A percentile compares a stretch with the other conserved stretches of the same genome.
phyloP scores from a whole-genome alignment of 495 filamentous ascomycete species.

The Hyphodiscus hymeniophilus region DNA sequence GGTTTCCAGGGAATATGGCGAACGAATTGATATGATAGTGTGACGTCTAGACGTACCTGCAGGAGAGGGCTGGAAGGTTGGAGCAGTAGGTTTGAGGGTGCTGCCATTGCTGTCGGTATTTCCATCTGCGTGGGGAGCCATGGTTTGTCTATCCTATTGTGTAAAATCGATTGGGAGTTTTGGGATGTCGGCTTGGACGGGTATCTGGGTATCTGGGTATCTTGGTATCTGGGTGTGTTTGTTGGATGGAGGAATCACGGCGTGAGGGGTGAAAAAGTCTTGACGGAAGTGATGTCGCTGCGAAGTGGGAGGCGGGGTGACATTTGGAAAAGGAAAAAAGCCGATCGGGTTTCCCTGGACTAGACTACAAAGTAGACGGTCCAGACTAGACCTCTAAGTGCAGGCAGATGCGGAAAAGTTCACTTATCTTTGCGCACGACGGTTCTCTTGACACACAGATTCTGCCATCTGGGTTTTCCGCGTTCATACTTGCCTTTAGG shows the following conservation, averaged over 20 bases:
- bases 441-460: constrained; percentile 14
- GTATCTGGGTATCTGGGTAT: not conserved
- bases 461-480: not conserved
- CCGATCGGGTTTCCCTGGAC: not conserved
- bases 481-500: constrained; percentile 24
- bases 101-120: constrained; percentile 16
- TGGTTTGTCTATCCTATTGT: constrained; percentile 23
- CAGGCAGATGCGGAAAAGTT: constrained; percentile 43
- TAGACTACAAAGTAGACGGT: not conserved
- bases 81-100: constrained; percentile 36
- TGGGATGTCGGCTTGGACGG: not conserved
- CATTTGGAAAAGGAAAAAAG: constrained; percentile 4
- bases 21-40: too few species aligned
- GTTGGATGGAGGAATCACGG: not conserved
- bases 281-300: not conserved
- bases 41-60: too few species aligned
- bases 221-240: not conserved
- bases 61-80: constrained; percentile 40
- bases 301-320: constrained; percentile 7
- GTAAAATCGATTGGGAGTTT: not conserved
- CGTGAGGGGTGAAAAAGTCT: not conserved
- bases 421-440: constrained; percentile 15
- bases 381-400: constrained; percentile 56
- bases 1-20: too few species aligned
- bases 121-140: constrained; percentile 50